A percentile compares a stretch with the other conserved stretches of the same genome.
Evolutionary conservation across 768 basidiomycete genomes (phyloP).

Genomic region (Mycena leptocephala): DNA sequence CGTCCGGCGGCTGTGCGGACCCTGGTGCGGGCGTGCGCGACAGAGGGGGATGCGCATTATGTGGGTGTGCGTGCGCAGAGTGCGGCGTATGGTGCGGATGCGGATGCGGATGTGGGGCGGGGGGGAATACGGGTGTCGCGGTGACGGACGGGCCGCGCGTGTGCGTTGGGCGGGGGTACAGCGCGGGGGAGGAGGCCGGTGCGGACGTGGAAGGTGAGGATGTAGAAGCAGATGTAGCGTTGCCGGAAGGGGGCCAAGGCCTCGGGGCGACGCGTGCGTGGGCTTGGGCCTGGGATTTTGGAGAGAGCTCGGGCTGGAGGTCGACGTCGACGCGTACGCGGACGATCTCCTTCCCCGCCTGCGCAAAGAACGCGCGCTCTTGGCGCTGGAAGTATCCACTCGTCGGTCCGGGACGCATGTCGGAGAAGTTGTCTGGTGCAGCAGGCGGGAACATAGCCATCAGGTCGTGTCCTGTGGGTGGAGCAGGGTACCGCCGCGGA

Average conservation of each 20-base stretch:
- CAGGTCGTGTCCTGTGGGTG: conserved; percentile 86
- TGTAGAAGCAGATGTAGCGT: background rate
- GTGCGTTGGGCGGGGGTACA: conserved; percentile 6
- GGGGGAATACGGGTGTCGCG: conserved; percentile 19
- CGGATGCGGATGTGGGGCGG: conserved; percentile 42
- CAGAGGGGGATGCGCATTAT: conserved; percentile 24
- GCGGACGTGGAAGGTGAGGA: background rate
- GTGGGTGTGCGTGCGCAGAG: conserved; percentile 46
- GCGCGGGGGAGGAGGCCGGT: background rate
- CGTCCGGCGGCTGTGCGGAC: background rate
- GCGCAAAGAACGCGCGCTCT: conserved; percentile 87
- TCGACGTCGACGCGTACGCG: conserved; percentile 83
- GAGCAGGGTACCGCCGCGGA: conserved; percentile 78
- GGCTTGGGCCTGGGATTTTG: background rate
- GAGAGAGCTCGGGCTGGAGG: conserved; percentile 6
- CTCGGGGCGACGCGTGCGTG: background rate
- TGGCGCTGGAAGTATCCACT: conserved; percentile 83
- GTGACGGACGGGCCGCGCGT: conserved; percentile 1
- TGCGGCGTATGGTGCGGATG: conserved; percentile 43
- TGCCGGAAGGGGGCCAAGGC: background rate
- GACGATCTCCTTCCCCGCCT: conserved; percentile 84
- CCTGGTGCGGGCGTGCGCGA: background rate
- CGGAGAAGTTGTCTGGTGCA: conserved; percentile 70
- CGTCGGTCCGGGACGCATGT: conserved; percentile 76
- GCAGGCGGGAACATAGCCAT: conserved; percentile 89